Conservation (phyloP, 495 filamentous ascomycete genomes). For the Penicillium roqueforti region DNA sequence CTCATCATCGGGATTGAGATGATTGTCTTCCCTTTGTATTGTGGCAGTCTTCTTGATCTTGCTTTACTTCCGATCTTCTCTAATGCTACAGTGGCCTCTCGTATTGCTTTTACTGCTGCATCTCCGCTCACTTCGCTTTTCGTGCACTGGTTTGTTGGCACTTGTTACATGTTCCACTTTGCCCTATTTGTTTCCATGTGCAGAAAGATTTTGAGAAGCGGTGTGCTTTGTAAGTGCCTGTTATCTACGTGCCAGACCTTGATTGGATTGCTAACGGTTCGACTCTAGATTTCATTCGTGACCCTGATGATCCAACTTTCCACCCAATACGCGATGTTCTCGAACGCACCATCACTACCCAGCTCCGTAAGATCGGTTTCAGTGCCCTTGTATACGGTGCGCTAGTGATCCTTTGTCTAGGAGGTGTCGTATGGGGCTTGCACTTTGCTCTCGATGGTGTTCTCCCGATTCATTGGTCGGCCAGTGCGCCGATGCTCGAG, state of each 20-base stretch:
- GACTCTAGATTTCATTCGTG: slow-evolving; percentile 82
- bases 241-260: not conserved
- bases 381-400: slow-evolving; percentile 94
- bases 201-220: slow-evolving; percentile 89
- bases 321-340: slow-evolving; percentile 96
- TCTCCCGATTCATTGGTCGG: slow-evolving; percentile 88
- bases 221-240: slow-evolving; percentile 73
- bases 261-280: slow-evolving; percentile 7
- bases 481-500: slow-evolving; percentile 84
- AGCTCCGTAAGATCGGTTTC: slow-evolving; percentile 93
- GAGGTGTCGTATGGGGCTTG: slow-evolving; percentile 94
- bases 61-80: slow-evolving; percentile 88
- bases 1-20: slow-evolving; percentile 99
- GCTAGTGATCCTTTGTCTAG: slow-evolving; percentile 87
- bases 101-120: slow-evolving; percentile 67
- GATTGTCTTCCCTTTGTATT: slow-evolving; percentile 95
- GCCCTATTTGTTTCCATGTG: slow-evolving; percentile 99
- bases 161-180: slow-evolving; percentile 99
- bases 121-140: slow-evolving; percentile 86
- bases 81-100: slow-evolving; percentile 65
- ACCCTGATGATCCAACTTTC: slow-evolving; percentile 97
- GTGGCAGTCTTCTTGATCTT: slow-evolving; percentile 82
- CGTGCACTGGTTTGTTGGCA: slow-evolving; percentile 98
- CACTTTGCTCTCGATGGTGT: slow-evolving; percentile 59
- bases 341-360: slow-evolving; percentile 85